Conservation (phyloP, 225 moss, liverwort and hornwort genomes). For the Asterella californica region DNA sequence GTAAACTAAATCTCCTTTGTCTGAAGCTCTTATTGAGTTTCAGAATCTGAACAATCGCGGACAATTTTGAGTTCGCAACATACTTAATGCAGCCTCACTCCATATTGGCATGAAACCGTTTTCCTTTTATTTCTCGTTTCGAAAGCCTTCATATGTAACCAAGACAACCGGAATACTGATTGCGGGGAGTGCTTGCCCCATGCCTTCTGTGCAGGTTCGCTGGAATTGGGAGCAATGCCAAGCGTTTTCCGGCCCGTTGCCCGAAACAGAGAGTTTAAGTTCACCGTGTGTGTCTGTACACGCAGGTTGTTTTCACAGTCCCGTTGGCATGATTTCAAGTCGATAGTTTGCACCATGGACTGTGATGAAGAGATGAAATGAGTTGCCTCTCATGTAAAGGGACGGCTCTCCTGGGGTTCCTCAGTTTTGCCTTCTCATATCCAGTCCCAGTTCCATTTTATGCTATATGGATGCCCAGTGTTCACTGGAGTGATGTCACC, state of each 20-base stretch:
- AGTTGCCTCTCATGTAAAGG: no score
- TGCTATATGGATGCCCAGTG: no score
- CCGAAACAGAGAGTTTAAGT: slow-evolving; percentile 34
- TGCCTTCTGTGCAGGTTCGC: slow-evolving; percentile 20
- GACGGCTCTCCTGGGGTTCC: no score
- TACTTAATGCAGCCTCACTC: no score
- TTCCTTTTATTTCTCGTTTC: no score
- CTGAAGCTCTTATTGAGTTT: neutral
- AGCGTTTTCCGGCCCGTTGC: slow-evolving; percentile 34
- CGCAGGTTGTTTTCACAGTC: slow-evolving; percentile 34
- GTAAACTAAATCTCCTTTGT: slow-evolving; percentile 11
- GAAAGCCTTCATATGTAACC: no score
- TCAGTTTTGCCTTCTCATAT: no score
- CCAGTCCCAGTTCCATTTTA: no score
- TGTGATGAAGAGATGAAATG: no score
- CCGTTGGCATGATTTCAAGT: neutral
- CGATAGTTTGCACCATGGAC: neutral
- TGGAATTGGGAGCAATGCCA: slow-evolving; percentile 37
- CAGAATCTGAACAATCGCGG: no score
- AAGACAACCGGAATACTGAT: neutral
- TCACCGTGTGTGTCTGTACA: slow-evolving; percentile 37
- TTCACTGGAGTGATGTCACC: neutral
- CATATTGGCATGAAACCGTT: no score
- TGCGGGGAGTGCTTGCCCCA: neutral
- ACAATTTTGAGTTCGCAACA: no score